Evolutionary conservation across 495 filamentous ascomycete genomes (phyloP).

Genomic region (Annulohypoxylon bovei): DNA sequence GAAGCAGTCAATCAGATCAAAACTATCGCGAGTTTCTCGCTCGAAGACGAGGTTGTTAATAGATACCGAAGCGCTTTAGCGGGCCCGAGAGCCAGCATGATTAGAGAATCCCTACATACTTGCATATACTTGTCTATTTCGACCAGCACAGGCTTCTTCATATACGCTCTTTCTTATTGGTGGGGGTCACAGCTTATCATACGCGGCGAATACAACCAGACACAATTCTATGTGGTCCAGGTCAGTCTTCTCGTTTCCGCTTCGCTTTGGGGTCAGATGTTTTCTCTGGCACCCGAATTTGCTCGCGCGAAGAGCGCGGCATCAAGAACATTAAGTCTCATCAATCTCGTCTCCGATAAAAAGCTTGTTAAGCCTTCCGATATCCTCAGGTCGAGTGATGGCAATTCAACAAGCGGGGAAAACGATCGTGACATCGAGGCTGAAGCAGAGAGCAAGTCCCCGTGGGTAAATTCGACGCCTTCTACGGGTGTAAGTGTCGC

Average conservation of each 20-base stretch:
- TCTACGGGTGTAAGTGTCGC: slow-evolving; percentile 51
- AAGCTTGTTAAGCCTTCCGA: slow-evolving; percentile 5
- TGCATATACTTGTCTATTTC: slow-evolving; percentile 58
- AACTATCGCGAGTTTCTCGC: slow-evolving; percentile 65
- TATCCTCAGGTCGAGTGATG: neutral
- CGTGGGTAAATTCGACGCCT: slow-evolving; percentile 28
- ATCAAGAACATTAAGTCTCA: slow-evolving; percentile 52
- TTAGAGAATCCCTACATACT: slow-evolving; percentile 48
- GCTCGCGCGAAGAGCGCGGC: slow-evolving; percentile 62
- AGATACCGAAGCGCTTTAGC: slow-evolving; percentile 54
- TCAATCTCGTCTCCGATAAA: slow-evolving; percentile 48
- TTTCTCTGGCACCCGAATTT: slow-evolving; percentile 66
- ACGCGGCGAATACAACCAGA: slow-evolving; percentile 61
- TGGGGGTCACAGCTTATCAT: slow-evolving; percentile 66
- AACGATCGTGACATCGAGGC: slow-evolving; percentile 46
- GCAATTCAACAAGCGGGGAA: neutral
- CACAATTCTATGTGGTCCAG: slow-evolving; percentile 72
- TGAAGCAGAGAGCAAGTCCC: slow-evolving; percentile 45
- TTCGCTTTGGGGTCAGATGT: slow-evolving; percentile 69
- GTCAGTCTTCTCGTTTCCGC: slow-evolving; percentile 67
- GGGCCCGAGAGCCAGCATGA: slow-evolving; percentile 49
- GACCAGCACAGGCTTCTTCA: slow-evolving; percentile 48
- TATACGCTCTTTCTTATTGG: slow-evolving; percentile 67
- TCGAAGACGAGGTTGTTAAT: slow-evolving; percentile 60
- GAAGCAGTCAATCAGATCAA: slow-evolving; percentile 68